Base-by-base conservation (phyloP, 441 rosid species). In the Heliophila coronopifolia region DNA sequence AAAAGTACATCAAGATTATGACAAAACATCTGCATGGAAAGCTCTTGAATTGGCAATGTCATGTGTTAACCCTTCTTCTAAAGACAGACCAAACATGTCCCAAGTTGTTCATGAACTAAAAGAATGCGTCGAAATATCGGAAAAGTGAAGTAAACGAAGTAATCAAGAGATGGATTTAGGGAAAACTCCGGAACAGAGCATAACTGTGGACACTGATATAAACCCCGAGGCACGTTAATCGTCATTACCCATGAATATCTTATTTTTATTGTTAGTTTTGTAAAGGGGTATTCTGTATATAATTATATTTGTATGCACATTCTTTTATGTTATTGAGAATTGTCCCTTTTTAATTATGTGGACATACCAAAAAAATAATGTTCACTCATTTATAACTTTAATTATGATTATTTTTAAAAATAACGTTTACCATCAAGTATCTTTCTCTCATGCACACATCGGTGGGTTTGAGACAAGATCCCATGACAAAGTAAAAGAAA, bases 31-130 rank as follows among this genome's bases (percentile, higher is more conserved):
- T 2, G 71, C 32, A 2, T 76, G 86, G 81, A 81, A 69, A 67
- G 72, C 67, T 3, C 46, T 77, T 44, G 83, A 81, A 24, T 38
- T 77, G 36, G 86, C 83, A 14, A 52, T 76, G 74, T 45, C 74
- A 10, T 75, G 86, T 65, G 45, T 79, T 2, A 51, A 70, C 16
- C 37, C 66, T 3, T 28, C 43, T 9, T 53, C 77, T 3, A 3
- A 36, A 0, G 60, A 56, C 58, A 71, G 84, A 50, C 83, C 84
- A 4, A 50, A 36, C 10, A 79, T 81, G 79, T 68, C 37, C 46
- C 65, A 73, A 5, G 67, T 79, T 6, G 70, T 77, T 53, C 33
- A 13, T 5, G 84, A 71, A 40, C 11, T 84, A 36, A 72, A 73
- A 3, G 77, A 75, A 12, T 77, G 82, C 50, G 42, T 65, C 15